Evolutionary conservation across 768 basidiomycete species (phyloP).

Genomic region (Chlorophyllum brunneum): DNA sequence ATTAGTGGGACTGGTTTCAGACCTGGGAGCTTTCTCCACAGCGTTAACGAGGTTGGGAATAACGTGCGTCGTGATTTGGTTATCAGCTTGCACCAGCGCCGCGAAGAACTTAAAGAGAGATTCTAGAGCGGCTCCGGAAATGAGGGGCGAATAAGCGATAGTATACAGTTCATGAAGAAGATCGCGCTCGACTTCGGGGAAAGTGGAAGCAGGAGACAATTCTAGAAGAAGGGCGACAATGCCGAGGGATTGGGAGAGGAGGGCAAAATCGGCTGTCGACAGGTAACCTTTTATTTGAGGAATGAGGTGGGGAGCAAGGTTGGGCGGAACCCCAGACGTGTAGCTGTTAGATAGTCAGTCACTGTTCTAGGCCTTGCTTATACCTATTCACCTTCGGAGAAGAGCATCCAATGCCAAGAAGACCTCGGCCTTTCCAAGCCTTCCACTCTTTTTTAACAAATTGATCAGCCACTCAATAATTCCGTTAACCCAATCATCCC

Average conservation of each 20-base stretch:
- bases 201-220: constrained; percentile 60
- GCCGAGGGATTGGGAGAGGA: constrained; percentile 68
- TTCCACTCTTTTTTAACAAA: constrained; percentile 74
- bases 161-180: constrained; percentile 61
- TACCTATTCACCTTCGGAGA: constrained; percentile 50
- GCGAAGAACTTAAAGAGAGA: constrained; percentile 79
- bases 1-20: constrained; percentile 57
- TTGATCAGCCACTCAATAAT: constrained; percentile 75
- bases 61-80: constrained; percentile 76
- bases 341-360: constrained; percentile 26
- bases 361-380: not conserved
- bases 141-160: constrained; percentile 74
- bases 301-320: constrained; percentile 60
- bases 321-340: constrained; percentile 42
- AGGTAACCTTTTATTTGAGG: constrained; percentile 75
- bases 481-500: constrained; percentile 77
- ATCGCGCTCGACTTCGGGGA: constrained; percentile 74
- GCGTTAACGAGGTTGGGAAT: constrained; percentile 70
- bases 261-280: constrained; percentile 69
- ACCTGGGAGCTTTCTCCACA: constrained; percentile 60
- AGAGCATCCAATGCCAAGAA: constrained; percentile 76
- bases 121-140: constrained; percentile 76
- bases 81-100: constrained; percentile 78
- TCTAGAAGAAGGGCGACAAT: constrained; percentile 68
- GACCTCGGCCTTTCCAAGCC: constrained; percentile 73